These are phyloP conservation scores for Umbelopsis ramanniana DNA, from an alignment of 192 early-diverging fungal species.

Conservation along the genomic window DNA sequence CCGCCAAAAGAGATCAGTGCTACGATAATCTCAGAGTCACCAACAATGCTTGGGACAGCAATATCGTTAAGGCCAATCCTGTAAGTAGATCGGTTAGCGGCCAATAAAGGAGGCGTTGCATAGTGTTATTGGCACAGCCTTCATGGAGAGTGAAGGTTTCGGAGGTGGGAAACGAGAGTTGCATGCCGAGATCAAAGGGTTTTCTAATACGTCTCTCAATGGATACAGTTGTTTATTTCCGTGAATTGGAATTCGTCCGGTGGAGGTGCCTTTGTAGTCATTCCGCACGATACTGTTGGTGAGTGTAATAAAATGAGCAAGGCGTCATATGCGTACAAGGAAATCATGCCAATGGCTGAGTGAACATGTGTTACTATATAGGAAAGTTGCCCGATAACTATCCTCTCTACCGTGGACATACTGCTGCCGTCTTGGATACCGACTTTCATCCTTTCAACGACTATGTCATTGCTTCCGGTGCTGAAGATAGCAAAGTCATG, in stretches of 20 bases:
- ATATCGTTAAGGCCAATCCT: constrained; percentile 94
- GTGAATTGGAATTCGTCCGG: constrained; percentile 84
- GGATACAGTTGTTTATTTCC: constrained; percentile 64
- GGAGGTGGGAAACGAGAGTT: not conserved
- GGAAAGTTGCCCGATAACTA: constrained; percentile 91
- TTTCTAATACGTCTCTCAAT: not conserved
- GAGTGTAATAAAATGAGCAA: constrained; percentile 23
- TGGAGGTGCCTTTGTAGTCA: constrained; percentile 97
- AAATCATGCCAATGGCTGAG: not conserved
- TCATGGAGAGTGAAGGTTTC: too few species aligned
- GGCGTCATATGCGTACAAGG: not conserved
- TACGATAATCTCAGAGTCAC: constrained; percentile 94
- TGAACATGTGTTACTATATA: constrained; percentile 19
- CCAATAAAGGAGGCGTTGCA: not conserved
- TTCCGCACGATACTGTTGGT: constrained; percentile 75
- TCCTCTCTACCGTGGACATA: constrained; percentile 93
- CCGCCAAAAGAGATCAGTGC: constrained; percentile 85
- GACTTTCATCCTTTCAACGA: constrained; percentile 99
- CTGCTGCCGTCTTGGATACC: constrained; percentile 94
- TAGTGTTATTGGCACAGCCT: too few species aligned
- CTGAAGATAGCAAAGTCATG: constrained; percentile 91
- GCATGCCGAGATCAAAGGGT: too few species aligned
- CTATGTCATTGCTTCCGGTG: constrained; percentile 86
- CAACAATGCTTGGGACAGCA: constrained; percentile 96
- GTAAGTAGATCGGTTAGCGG: constrained; percentile 48